Base-by-base conservation (phyloP, 108 stramenopile species). In the Discostella stelligeroides region DNA sequence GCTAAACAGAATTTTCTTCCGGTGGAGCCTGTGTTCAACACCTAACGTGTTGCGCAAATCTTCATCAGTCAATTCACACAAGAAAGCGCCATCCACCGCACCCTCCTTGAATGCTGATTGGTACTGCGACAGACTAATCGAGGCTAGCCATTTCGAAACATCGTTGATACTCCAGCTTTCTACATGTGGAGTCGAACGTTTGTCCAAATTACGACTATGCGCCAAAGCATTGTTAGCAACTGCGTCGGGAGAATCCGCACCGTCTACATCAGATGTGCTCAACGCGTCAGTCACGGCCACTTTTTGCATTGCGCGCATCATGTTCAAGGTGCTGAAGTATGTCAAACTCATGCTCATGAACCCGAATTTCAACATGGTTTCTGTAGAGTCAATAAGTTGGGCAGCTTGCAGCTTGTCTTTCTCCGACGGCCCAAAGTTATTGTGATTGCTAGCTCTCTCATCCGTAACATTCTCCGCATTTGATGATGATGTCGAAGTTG, bases 291-390 rank as follows among this genome's bases (percentile, higher is more conserved):
- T 70, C 38, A 47, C 58, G 21, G 62, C 63, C 12, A 92, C 92
- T 43, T 72, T 81, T 57, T 91, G 83, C 92, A 95, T 88, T n/a
- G 94, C 94, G 18, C 85, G 73, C 70, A 95, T 87, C 94, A 95
- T 95, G 75, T 95, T 95, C 34, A 95, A 74, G 15, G 85, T 82
- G 60, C 83, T 86, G 49, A 95, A 95, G 77, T 95, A 95, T 13
- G 94, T 93, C 77, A 95, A 79, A 25, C 81, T 85, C 94, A 95
- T 95, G 64, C 82, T 82, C 90, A 94, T 92, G 75, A 95, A 95
- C 0, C 92, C 92, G 60, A 95, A 95, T 75, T 95, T 94, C 92
- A 95, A 92, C 66, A 95, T 84, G 7, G 87, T 87, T 74, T 95
- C 95, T 15, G 95, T 94, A 15, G 86, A 87, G 70, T 88, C 85